phyloP scores from a whole-genome alignment of 129 eudicot genomes.

The Sambucus nigra region DNA sequence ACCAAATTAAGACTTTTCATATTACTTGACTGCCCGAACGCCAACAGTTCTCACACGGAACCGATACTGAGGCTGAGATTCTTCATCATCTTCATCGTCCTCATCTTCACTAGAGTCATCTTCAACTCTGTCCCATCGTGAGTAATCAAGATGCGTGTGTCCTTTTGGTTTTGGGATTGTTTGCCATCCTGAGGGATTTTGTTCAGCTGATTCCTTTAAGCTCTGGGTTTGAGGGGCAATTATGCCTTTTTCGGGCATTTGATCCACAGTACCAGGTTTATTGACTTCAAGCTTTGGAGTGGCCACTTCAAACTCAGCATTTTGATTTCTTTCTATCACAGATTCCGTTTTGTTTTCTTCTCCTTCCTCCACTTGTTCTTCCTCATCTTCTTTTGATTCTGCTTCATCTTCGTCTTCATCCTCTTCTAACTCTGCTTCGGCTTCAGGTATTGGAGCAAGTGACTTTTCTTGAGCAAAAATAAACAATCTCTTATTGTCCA shows the following conservation, averaged over 20 bases:
- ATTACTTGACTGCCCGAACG: conserved; percentile 56
- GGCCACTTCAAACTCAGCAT: conserved; percentile 1
- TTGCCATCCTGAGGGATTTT: conserved; percentile 30
- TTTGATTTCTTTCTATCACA: conserved; percentile 14
- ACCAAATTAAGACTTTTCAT: conserved; percentile 3
- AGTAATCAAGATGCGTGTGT: conserved; percentile 79
- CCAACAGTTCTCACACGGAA: conserved; percentile 88
- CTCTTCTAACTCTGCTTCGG: conserved; percentile 69
- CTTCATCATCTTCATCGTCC: conserved; percentile 66
- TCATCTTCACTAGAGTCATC: conserved; percentile 89
- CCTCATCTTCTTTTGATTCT: conserved; percentile 9
- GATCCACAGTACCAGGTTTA: conserved; percentile 13
- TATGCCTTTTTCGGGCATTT: conserved; percentile 10
- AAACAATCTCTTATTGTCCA: not conserved
- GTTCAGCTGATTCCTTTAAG: conserved; percentile 16
- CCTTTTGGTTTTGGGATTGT: conserved; percentile 78
- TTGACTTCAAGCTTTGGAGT: conserved; percentile 11
- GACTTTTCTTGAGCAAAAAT: conserved; percentile 77
- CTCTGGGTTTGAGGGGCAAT: conserved; percentile 18
- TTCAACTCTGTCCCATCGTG: conserved; percentile 81
- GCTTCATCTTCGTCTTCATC: conserved; percentile 37
- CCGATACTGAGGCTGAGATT: conserved; percentile 71
- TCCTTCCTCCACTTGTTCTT: conserved; percentile 4
- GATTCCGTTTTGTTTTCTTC: conserved; percentile 16
- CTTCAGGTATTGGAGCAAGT: conserved; percentile 92